Evolutionary conservation across 75 land plant species (phyloP).

Genomic region (Gnetum montanum): DNA sequence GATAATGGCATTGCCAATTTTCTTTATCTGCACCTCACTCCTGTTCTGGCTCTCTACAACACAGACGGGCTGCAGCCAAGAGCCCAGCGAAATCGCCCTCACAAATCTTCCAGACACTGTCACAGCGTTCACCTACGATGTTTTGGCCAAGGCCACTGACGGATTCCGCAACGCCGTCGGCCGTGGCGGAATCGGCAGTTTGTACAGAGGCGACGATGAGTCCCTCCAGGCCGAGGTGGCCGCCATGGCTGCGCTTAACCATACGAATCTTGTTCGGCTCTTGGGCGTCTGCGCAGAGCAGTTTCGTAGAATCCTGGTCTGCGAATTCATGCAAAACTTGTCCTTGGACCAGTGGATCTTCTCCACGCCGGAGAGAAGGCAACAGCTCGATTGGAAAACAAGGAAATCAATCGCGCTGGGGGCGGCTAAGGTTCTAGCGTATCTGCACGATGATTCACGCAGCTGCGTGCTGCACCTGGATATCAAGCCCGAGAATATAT

Average conservation of each 20-base stretch:
- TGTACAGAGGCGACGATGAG: slow-evolving; percentile 27
- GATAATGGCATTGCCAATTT: too few relatives aligned
- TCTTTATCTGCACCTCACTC: too few relatives aligned
- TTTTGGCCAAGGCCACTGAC: too few relatives aligned
- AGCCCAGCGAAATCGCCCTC: too few relatives aligned
- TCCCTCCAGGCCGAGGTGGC: slow-evolving; percentile 19
- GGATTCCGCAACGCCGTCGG: too few relatives aligned
- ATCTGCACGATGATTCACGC: slow-evolving; percentile 56
- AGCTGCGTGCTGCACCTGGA: slow-evolving; percentile 83
- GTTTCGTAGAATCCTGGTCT: slow-evolving; percentile 15
- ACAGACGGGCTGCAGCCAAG: too few relatives aligned
- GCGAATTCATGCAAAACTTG: slow-evolving; percentile 12
- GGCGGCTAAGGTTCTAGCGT: slow-evolving; percentile 46
- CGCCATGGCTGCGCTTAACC: slow-evolving; percentile 21
- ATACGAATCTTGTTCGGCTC: slow-evolving; percentile 22
- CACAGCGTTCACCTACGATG: too few relatives aligned
- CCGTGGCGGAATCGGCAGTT: too few relatives aligned
- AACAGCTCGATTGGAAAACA: slow-evolving; percentile 35
- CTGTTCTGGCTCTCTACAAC: too few relatives aligned
- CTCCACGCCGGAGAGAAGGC: too few relatives aligned
- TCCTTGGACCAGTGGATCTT: slow-evolving; percentile 7
- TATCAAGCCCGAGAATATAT: slow-evolving; percentile 81
- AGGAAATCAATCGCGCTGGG: slow-evolving; percentile 45
- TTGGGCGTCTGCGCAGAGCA: slow-evolving; percentile 26
- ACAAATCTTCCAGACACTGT: too few relatives aligned